Evolutionary conservation across 495 filamentous ascomycete species (phyloP), one percentile per base, ranked within the genome.

Genomic region (Thermothielavioides terrestris): DNA sequence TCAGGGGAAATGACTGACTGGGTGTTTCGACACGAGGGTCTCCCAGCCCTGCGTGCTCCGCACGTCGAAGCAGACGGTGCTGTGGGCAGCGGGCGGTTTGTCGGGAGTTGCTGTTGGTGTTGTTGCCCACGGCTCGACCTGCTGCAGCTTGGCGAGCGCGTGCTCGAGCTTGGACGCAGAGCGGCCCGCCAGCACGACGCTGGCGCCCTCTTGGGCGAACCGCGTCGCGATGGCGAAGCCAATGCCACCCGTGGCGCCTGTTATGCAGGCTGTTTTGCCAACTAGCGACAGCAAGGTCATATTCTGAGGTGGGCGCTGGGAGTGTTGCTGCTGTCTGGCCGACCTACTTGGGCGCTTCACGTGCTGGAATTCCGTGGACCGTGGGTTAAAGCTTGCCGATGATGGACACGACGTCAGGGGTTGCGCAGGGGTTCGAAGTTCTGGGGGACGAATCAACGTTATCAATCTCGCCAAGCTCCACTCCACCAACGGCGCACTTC

Each of bases 181-280:
- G 18, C 78, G 68, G 4, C 72, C 78, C 8, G 86, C 64, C 0
- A 89, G 70, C 2, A 81, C 71, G 22, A 74, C 75, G 1, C 53
- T 64, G 25, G 77, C 80, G 18, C 83, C 84, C 47, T 86, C 75
- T 21, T 58, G 57, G 12, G 85, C 79, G 58, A 92, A 85, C 3
- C 78, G 68, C 18, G 68, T 62, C 4, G 88, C 86, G 52, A 91
- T 88, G 20, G 69, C 65, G 10, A 59, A 45, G 5, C 73, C 72
- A 47, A 75, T 73, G 39, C 68, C 69, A 20, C 59, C 50, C 37
- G 62, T 61, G 12, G 50, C 71, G 44, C 72, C 72, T 1, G 70
- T 64, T 32, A 76, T 58, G 52, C 65, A 46, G 44, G 59, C 66
- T 15, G 53, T 63, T 23, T 64, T 68, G 53, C 69, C 67, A 14